Evolutionary conservation across 2,329 filamentous ascomycete genomes (phyloP).

Genomic region (Diaporthe ilicicola): DNA sequence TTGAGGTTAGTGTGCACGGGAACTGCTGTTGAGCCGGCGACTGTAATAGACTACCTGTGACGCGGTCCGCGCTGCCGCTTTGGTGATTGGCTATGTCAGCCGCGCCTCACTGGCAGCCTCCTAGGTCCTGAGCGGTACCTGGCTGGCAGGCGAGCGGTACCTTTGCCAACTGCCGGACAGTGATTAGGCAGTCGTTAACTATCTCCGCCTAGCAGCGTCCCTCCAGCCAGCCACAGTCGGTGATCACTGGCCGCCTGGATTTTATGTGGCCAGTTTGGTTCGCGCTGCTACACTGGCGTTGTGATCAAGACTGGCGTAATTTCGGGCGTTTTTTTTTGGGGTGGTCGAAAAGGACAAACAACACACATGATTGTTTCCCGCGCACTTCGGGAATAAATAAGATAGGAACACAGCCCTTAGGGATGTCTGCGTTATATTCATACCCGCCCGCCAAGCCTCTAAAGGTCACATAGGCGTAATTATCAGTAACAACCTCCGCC

Average conservation of each 20-base stretch:
- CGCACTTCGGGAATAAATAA: neutral
- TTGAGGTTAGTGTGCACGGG: too few species aligned
- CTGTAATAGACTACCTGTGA: too few species aligned
- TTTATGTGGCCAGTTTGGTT: neutral
- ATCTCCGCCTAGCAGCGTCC: neutral
- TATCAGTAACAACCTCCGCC: neutral
- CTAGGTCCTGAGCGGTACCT: constrained; percentile 3
- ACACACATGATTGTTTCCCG: too few species aligned
- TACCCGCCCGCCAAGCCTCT: neutral
- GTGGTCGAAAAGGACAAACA: neutral
- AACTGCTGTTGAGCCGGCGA: too few species aligned
- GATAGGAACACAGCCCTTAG: neutral
- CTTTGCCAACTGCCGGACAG: constrained; percentile 1
- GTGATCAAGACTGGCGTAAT: neutral
- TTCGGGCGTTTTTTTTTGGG: too few species aligned
- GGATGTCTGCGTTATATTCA: neutral
- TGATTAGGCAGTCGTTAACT: neutral
- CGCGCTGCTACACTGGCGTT: neutral
- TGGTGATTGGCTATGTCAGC: constrained; percentile 4
- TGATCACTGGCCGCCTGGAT: neutral
- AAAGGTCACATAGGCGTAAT: neutral
- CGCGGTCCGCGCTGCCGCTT: constrained; percentile 4
- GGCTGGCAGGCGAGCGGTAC: neutral
- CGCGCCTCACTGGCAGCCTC: constrained; percentile 1
- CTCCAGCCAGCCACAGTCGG: neutral